Evolutionary conservation across 805 yeast genomes (phyloP), one percentile per base, ranked within the genome.

Genomic region (Lipomyces kockii): DNA sequence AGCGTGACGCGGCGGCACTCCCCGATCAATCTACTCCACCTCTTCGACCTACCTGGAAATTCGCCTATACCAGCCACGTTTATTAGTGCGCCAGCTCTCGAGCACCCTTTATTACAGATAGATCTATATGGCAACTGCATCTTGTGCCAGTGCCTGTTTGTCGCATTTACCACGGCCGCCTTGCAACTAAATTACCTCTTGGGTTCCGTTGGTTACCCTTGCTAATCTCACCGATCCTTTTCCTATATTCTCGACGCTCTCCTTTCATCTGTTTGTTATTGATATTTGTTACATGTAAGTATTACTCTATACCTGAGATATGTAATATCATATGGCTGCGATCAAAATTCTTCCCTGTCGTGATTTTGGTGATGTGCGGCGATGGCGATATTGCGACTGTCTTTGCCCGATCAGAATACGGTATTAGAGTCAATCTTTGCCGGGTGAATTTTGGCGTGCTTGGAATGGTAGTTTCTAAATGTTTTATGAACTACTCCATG

Each of bases 101-200:
- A 25, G n/a, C 11, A 37, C 64, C n/a, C 17, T 49, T 34, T 20
- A 52, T 9, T 25, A 27, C 17, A 25, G 17, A 22, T 29, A 25
- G 34, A 25, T 25, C 27, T 52, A 52, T 52, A 52, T 52, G 55
- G 55, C 55, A 52, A 22, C 34, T 52, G 34, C 7, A 25, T 29
- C 29, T n/a, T n/a, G 55, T 52, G 55, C 17, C 55, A n/a, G 59
- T 57, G 52, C 27, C 46, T 20, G n/a, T 52, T 29, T 60, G 20
- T 37, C 37, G 20, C 29, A 58, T 25, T 59, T 60, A 37, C 63
- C 59, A 29, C 61, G 39, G 20, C 61, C 25, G 29, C 17, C 61
- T 32, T n/a, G 46, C 25, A 27, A 55, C 20, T 56, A 22, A 60
- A 59, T 9, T 25, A 17, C 11, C 49, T 5, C 49, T 7, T n/a